Percentiles rank a stretch among this genome's conserved stretches.
Evolutionary conservation across 2,329 filamentous ascomycete genomes (phyloP).

Genomic region (Aspergillus oerlinghausenensis): DNA sequence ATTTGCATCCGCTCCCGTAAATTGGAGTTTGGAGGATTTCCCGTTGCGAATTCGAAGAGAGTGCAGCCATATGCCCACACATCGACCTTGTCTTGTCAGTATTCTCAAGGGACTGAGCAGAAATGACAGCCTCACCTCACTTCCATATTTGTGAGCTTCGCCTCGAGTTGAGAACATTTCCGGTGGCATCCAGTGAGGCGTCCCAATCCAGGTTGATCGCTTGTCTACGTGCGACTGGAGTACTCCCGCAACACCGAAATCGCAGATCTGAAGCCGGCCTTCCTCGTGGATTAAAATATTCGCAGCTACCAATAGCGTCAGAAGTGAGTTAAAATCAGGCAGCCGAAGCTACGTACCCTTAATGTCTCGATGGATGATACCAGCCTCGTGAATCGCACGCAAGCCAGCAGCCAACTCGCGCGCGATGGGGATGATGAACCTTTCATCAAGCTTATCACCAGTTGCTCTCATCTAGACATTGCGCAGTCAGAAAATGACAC

Average conservation of each 20-base stretch:
- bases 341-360: conserved; percentile 45
- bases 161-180: conserved; percentile 48
- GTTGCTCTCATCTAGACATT: conserved; percentile 45
- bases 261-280: conserved; percentile 59
- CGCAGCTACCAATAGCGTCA: conserved; percentile 41
- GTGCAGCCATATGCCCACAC: conserved; percentile 51
- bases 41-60: conserved; percentile 46
- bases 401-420: conserved; percentile 59
- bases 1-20: conserved; percentile 46
- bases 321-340: background rate
- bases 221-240: conserved; percentile 58
- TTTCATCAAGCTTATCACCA: conserved; percentile 51
- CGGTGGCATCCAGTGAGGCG: conserved; percentile 63
- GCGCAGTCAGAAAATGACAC: conserved; percentile 17
- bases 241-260: conserved; percentile 62
- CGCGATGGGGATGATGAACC: conserved; percentile 60
- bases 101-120: background rate
- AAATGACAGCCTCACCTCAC: conserved; percentile 35
- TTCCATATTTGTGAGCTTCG: conserved; percentile 43
- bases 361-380: conserved; percentile 61
- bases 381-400: conserved; percentile 60
- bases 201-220: conserved; percentile 61
- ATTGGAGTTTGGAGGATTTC: conserved; percentile 46
- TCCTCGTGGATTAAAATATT: conserved; percentile 62
- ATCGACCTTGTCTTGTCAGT: conserved; percentile 37